A percentile compares a stretch with the other conserved stretches of the same genome.
Conservation (phyloP, 202 grass and related monocot species). For the Saccharum hybrid region DNA sequence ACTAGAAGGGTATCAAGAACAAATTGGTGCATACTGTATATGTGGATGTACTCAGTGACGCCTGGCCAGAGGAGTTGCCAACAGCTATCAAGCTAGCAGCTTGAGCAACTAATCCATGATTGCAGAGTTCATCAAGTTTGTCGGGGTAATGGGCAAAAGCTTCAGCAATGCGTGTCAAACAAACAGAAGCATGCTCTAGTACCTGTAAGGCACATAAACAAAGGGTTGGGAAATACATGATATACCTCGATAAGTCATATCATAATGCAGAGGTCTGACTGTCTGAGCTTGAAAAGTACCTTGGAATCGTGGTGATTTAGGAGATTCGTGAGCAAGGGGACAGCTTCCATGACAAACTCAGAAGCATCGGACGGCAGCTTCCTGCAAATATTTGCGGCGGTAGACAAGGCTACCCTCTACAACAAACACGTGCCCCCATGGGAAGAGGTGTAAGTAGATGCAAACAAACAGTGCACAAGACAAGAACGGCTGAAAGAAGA, state of each 20-base stretch:
- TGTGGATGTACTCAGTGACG: constrained; percentile 59
- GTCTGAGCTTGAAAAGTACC: constrained; percentile 31
- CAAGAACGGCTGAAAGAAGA: too few species aligned
- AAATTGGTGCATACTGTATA: constrained; percentile 54
- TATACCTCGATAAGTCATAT: background rate
- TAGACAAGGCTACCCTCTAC: too few species aligned
- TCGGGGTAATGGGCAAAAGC: constrained; percentile 56
- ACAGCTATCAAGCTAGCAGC: constrained; percentile 56
- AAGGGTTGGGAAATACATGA: background rate
- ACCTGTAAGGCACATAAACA: constrained; percentile 41
- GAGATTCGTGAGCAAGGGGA: constrained; percentile 66
- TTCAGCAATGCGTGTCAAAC: constrained; percentile 67
- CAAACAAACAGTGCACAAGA: too few species aligned
- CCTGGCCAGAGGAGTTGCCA: constrained; percentile 57
- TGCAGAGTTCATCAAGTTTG: constrained; percentile 64
- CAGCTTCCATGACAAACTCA: constrained; percentile 66
- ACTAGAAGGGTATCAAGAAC: background rate
- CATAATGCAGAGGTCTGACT: background rate
- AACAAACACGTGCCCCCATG: too few species aligned
- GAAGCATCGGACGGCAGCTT: constrained; percentile 62
- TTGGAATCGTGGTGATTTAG: constrained; percentile 64
- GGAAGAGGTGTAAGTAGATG: too few species aligned
- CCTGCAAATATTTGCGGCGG: too few species aligned
- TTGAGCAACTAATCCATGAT: constrained; percentile 61
- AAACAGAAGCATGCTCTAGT: constrained; percentile 62